Base-by-base conservation (phyloP, 2,329 filamentous ascomycete species). In the Venturia oleaginea region DNA sequence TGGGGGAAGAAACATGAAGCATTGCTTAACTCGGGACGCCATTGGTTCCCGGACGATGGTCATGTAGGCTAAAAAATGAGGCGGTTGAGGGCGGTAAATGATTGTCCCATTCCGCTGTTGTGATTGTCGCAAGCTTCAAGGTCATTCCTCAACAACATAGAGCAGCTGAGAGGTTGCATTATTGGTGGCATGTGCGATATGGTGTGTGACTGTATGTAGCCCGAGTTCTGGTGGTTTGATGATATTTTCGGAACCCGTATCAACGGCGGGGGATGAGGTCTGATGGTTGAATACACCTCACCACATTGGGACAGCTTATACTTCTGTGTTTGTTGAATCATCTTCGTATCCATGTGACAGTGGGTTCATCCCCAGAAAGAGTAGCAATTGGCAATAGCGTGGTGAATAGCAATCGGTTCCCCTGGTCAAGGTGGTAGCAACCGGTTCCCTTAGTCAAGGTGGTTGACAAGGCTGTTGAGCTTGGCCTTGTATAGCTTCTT, bases 391-490 rank as follows among this genome's bases (percentile, higher is more conserved):
- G 38, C 13, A 40, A 40, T 40, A 13, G 37, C 37, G 37, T 40
- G 4, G 15, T 34, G 27, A 34, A 11, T 55, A n/a, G n/a, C n/a
- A n/a, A n/a, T n/a, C n/a, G n/a, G 3, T 22, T n/a, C 34, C 27
- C 19, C 30, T 17, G 13, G 51, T 15, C 13, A 51, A 27, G 17
- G 13, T 13, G 24, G 22, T 24, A 51, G 11, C 4, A 51, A 10
- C n/a, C 6, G 2, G 6, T 5, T 7, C 46, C 40, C 40, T 17
- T n/a, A n/a, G n/a, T n/a, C n/a, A n/a, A n/a, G n/a, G n/a, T 46
- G 43, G 43, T 51, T 51, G 51, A 57, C 51, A 57, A 57, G 51
- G 51, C 51, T 57, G 51, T 57, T 57, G 51, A 34, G 27, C 51
- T 32, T 34, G 51, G 51, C 51, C 51, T 34, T 34, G 30, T 34